Conservation (phyloP, 2,329 filamentous ascomycete genomes). For the Aspergillus luchuensis region DNA sequence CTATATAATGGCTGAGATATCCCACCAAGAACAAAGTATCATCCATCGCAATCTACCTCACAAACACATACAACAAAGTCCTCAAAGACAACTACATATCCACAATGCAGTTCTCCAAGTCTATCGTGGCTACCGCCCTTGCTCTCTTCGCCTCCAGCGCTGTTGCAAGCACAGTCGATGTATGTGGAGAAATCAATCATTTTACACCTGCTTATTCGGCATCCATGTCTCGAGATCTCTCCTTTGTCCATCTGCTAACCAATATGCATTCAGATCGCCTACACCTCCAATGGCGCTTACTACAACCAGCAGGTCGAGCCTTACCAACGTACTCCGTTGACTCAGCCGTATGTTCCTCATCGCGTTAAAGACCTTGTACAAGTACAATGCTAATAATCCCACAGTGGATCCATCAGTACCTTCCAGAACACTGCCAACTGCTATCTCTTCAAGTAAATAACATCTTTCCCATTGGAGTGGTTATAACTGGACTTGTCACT, state of each 20-base stretch:
- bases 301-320: neutral
- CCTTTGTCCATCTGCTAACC: neutral
- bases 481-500: neutral
- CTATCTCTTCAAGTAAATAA: neutral
- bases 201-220: neutral
- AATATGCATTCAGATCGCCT: neutral
- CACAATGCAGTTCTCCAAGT: neutral
- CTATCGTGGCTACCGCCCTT: neutral
- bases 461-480: no score
- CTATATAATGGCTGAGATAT: neutral
- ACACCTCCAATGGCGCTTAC: neutral
- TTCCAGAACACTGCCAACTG: neutral
- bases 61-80: neutral
- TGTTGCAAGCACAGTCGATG: neutral
- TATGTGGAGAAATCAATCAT: neutral
- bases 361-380: neutral
- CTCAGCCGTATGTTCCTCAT: neutral
- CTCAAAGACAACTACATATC: neutral
- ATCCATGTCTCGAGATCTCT: no score
- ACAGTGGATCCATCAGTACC: neutral
- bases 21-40: neutral
- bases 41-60: neutral
- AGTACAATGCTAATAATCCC: neutral
- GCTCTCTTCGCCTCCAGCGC: neutral
- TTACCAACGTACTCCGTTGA: neutral